Evolutionary conservation across 345 rosid species (phyloP).

Genomic region (Odontarrhena argentea): DNA sequence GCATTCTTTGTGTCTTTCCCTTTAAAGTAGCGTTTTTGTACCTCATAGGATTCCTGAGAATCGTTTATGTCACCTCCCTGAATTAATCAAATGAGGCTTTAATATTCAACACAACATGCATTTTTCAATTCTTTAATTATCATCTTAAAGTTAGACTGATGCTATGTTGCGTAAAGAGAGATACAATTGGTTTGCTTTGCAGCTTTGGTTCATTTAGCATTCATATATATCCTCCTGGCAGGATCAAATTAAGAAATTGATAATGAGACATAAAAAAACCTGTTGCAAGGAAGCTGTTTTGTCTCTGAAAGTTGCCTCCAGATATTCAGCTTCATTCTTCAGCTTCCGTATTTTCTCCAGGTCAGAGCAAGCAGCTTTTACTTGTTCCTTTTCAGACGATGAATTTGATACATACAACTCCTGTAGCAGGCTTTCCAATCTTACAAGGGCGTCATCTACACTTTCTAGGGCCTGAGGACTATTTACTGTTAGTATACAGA

Average conservation of each 20-base stretch:
- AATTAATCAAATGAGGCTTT: constrained; percentile 36
- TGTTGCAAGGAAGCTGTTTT: constrained; percentile 84
- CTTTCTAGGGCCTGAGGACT: constrained; percentile 79
- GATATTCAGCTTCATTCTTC: constrained; percentile 96
- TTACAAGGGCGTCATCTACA: constrained; percentile 84
- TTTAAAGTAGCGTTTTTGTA: constrained; percentile 49
- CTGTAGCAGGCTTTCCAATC: constrained; percentile 82
- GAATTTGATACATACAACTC: constrained; percentile 80
- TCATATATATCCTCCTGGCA: constrained; percentile 17
- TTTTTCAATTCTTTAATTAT: constrained; percentile 9
- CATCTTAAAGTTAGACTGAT: constrained; percentile 4
- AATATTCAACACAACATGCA: constrained; percentile 27
- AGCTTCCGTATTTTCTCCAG: constrained; percentile 96
- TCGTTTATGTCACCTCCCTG: constrained; percentile 68
- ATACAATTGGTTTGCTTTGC: constrained; percentile 19
- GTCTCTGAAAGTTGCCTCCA: constrained; percentile 90
- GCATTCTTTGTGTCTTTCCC: constrained; percentile 50
- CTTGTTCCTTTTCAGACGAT: constrained; percentile 77
- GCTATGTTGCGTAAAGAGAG: constrained; percentile 5
- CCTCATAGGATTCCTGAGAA: constrained; percentile 48
- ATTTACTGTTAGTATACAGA: constrained; percentile 28
- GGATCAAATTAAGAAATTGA: constrained; percentile 13
- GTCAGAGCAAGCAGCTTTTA: constrained; percentile 97
- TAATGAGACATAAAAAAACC: constrained; percentile 48
- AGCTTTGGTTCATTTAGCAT: constrained; percentile 31